These are phyloP conservation scores for Mortierella sp. DNA, from an alignment of 371 early-diverging fungal genomes.

Conservation along the genomic window DNA sequence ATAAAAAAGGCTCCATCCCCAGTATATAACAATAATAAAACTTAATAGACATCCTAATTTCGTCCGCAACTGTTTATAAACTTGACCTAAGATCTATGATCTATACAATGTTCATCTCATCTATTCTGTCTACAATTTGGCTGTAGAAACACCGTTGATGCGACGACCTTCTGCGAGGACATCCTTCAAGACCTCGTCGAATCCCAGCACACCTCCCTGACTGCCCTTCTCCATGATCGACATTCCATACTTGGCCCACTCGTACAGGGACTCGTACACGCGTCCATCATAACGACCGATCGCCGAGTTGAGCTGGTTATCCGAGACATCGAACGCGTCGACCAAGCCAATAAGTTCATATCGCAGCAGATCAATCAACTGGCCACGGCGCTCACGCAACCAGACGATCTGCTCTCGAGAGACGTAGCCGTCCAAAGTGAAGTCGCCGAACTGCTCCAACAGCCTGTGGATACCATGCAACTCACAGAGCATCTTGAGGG, in stretches of 20 bases:
- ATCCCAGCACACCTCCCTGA: constrained; percentile 46
- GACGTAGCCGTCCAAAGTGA: constrained; percentile 43
- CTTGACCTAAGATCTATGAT: too few species aligned
- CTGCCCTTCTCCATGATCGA: constrained; percentile 40
- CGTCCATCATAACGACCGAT: constrained; percentile 81
- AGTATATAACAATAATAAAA: not conserved
- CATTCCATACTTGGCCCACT: constrained; percentile 68
- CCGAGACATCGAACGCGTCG: constrained; percentile 82
- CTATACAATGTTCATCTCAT: too few species aligned
- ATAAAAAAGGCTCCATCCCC: too few species aligned
- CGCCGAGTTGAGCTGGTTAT: constrained; percentile 78
- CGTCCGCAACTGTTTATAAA: too few species aligned
- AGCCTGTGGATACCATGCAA: constrained; percentile 46
- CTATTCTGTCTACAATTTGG: constrained; percentile 24
- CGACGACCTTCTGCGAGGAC: constrained; percentile 42
- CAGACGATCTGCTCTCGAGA: constrained; percentile 34
- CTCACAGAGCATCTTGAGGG: constrained; percentile 36
- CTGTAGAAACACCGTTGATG: constrained; percentile 20
- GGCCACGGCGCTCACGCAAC: constrained; percentile 45
- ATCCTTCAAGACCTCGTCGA: constrained; percentile 48
- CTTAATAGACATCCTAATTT: not conserved
- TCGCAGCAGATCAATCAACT: constrained; percentile 37
- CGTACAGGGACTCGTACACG: constrained; percentile 77
- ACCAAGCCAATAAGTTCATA: constrained; percentile 58
- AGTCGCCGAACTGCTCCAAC: constrained; percentile 43